Conservation (phyloP, 305 asterid genomes). For the Fraxinus floribunda region DNA sequence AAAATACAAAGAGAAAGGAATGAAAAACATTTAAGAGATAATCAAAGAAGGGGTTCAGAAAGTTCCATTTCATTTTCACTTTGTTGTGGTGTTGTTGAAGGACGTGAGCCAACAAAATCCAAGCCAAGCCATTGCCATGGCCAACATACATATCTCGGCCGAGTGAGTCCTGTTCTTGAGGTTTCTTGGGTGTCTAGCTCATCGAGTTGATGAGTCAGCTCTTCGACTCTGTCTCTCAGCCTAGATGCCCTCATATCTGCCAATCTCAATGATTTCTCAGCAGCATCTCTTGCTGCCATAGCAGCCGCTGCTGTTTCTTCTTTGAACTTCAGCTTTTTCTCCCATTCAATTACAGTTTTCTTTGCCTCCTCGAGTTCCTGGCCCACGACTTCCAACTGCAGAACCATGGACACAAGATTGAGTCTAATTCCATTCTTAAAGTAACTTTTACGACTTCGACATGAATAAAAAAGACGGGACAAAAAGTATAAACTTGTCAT, state of each 20-base stretch:
- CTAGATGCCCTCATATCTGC: conserved; percentile 79
- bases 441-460: background rate
- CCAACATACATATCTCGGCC: conserved; percentile 90
- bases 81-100: conserved; percentile 42
- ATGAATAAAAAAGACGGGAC: background rate
- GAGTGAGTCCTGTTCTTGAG: conserved; percentile 47
- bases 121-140: conserved; percentile 99
- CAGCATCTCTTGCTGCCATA: conserved; percentile 95
- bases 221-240: conserved; percentile 90
- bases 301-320: conserved; percentile 97
- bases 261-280: conserved; percentile 82
- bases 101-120: conserved; percentile 60
- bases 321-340: conserved; percentile 85
- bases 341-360: conserved; percentile 63
- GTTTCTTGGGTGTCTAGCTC: conserved; percentile 63
- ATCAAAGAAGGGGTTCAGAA: conserved; percentile 87
- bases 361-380: conserved; percentile 85
- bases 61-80: conserved; percentile 92
- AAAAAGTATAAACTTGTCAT: background rate
- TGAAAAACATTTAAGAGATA: background rate
- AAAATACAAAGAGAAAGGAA: background rate
- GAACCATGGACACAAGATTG: conserved; percentile 19
- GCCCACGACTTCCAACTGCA: conserved; percentile 68
- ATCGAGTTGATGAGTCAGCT: conserved; percentile 82
- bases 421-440: background rate